A percentile compares a stretch with the other conserved stretches of the same genome.
Evolutionary conservation across 2,329 filamentous ascomycete species (phyloP).

Genomic region (Cercospora sesami): DNA sequence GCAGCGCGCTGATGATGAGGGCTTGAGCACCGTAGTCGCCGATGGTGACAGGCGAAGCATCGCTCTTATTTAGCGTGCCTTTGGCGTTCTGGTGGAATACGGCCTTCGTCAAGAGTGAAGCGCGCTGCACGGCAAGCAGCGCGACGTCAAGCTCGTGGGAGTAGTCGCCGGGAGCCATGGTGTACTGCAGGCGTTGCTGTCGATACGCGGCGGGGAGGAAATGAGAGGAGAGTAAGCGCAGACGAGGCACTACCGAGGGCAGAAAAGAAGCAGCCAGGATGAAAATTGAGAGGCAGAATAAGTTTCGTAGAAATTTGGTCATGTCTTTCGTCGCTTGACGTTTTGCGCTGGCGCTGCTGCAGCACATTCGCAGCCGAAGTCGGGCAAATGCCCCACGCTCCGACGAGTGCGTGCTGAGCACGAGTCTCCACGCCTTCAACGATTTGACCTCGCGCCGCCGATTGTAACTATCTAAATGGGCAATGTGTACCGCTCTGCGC

Average conservation of each 20-base stretch:
- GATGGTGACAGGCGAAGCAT: slow-evolving; percentile 95
- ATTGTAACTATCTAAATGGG: not conserved
- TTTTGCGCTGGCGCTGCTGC: not conserved
- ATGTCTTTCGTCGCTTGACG: not conserved
- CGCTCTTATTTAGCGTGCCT: slow-evolving; percentile 89
- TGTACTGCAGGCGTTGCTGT: slow-evolving; percentile 19
- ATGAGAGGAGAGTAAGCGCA: slow-evolving; percentile 43
- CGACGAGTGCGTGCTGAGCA: not conserved
- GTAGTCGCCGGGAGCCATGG: slow-evolving; percentile 57
- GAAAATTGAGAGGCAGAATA: slow-evolving; percentile 30
- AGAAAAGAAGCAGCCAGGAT: slow-evolving; percentile 48
- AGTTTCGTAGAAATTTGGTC: not conserved
- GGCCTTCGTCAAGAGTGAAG: slow-evolving; percentile 70
- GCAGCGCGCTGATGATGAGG: slow-evolving; percentile 87
- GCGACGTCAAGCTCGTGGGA: slow-evolving; percentile 77
- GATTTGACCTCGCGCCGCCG: not conserved
- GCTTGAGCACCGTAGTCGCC: slow-evolving; percentile 98
- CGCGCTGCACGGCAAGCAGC: slow-evolving; percentile 84
- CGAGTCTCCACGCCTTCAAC: not conserved
- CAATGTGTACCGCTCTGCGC: not conserved
- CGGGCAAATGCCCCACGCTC: not conserved
- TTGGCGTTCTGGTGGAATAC: slow-evolving; percentile 89
- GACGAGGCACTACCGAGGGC: slow-evolving; percentile 44
- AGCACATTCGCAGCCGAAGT: slow-evolving; percentile 7
- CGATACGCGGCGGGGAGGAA: slow-evolving; percentile 21